Conservation (phyloP, 2,329 filamentous ascomycete genomes). For the Cladosporium sp. region DNA sequence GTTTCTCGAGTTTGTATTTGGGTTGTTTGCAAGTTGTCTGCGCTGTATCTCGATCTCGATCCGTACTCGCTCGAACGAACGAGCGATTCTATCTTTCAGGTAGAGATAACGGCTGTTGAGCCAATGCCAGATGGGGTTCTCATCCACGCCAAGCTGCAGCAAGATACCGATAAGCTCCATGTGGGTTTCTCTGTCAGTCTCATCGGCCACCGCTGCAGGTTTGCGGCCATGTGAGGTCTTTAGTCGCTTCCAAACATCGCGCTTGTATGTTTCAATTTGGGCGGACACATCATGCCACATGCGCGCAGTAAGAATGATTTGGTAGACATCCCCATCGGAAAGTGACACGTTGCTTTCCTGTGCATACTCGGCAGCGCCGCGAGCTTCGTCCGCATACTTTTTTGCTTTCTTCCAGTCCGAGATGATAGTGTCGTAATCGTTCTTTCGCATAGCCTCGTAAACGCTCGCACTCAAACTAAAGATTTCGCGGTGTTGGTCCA, state of each 20-base stretch:
- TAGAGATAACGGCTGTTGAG: constrained; percentile 86
- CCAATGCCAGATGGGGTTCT: constrained; percentile 97
- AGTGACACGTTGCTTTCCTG: constrained; percentile 57
- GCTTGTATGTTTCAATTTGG: constrained; percentile 83
- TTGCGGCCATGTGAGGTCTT: constrained; percentile 34
- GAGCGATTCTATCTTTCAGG: constrained; percentile 80
- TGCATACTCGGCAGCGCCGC: constrained; percentile 63
- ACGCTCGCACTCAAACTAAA: constrained; percentile 79
- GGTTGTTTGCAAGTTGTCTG: constrained; percentile 72
- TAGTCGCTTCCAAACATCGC: constrained; percentile 83
- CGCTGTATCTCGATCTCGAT: constrained; percentile 91
- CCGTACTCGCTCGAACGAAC: constrained; percentile 79
- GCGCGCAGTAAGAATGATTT: constrained; percentile 81
- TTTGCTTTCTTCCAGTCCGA: constrained; percentile 86
- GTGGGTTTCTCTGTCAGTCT: constrained; percentile 69
- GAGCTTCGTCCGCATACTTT: constrained; percentile 76
- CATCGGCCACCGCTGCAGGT: constrained; percentile 33
- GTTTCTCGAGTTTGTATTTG: constrained; percentile 68
- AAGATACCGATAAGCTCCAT: constrained; percentile 88
- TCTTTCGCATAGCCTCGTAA: constrained; percentile 82
- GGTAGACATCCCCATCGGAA: constrained; percentile 78
- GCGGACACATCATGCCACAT: constrained; percentile 95
- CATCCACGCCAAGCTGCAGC: constrained; percentile 89
- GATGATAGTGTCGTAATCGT: constrained; percentile 84
- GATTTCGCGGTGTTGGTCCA: constrained; percentile 78